Conservation (phyloP, 352 stramenopile species). For the Phytopythium montanum region DNA sequence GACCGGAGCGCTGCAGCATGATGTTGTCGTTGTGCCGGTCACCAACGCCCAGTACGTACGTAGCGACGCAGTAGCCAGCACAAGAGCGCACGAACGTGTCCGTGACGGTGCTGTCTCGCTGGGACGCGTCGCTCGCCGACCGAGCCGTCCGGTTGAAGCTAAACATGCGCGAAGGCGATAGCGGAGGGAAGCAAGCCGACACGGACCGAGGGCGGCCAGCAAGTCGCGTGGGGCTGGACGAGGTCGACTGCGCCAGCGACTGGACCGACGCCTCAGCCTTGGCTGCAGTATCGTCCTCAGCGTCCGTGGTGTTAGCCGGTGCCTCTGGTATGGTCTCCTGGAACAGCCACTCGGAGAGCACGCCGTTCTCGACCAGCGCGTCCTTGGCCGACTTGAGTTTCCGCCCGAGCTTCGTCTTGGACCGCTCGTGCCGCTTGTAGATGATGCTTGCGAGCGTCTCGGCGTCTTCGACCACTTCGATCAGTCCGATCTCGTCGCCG, state of each 20-base stretch:
- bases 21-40: constrained; percentile 95
- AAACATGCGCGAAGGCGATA: constrained; percentile 32
- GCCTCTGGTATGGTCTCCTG: constrained; percentile 5
- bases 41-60: constrained; percentile 92
- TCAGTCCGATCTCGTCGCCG: constrained; percentile 83
- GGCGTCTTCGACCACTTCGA: constrained; percentile 87
- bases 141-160: neutral
- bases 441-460: constrained; percentile 89
- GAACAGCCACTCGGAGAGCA: constrained; percentile 79
- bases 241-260: constrained; percentile 5
- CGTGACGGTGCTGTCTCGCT: constrained; percentile 50
- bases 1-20: constrained; percentile 92
- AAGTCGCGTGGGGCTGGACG: constrained; percentile 14
- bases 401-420: constrained; percentile 50
- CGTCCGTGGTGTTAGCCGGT: neutral
- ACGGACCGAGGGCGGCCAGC: constrained; percentile 18
- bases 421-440: constrained; percentile 61
- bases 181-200: constrained; percentile 42
- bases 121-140: neutral
- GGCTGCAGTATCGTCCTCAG: constrained; percentile 5
- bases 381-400: constrained; percentile 72
- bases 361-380: constrained; percentile 49
- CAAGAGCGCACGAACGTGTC: constrained; percentile 89
- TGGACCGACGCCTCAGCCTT: constrained; percentile 1
- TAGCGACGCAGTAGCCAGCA: constrained; percentile 92